These are phyloP conservation scores for Rhizopogon parksii DNA, from an alignment of 1,284 basidiomycete species.

Conservation along the genomic window DNA sequence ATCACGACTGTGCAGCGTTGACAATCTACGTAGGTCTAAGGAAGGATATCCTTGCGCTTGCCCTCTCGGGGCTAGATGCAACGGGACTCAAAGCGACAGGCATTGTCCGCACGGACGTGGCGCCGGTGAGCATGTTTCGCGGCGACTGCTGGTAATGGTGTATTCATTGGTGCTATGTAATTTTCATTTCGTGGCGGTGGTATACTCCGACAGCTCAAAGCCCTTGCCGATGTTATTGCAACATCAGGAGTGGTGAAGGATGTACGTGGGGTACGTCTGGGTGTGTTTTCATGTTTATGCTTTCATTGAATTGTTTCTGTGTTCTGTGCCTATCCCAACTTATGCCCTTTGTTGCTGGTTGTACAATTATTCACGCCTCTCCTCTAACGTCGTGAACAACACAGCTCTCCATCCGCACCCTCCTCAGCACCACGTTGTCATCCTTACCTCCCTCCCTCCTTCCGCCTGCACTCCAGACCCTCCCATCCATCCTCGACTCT, in stretches of 20 bases:
- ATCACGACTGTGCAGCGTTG: no score
- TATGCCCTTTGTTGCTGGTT: not conserved
- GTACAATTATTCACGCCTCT: not conserved
- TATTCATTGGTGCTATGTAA: not conserved
- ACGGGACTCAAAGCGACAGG: slow-evolving; percentile 43
- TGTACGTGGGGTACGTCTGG: not conserved
- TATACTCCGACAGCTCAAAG: slow-evolving; percentile 31
- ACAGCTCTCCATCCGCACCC: slow-evolving; percentile 50
- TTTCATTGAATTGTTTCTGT: not conserved
- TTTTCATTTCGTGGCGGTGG: not conserved
- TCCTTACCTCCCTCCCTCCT: slow-evolving; percentile 32
- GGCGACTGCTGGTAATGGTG: not conserved
- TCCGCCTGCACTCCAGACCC: slow-evolving; percentile 23
- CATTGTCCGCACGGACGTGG: slow-evolving; percentile 27
- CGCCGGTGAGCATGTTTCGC: slow-evolving; percentile 16
- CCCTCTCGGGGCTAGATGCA: slow-evolving; percentile 21
- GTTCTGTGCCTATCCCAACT: not conserved
- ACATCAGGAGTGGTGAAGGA: slow-evolving; percentile 14
- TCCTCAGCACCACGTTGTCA: slow-evolving; percentile 41
- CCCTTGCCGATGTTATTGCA: slow-evolving; percentile 40
- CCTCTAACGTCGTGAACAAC: not conserved
- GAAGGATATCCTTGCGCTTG: slow-evolving; percentile 39
- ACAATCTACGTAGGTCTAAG: slow-evolving; percentile 18
- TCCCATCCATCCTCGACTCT: slow-evolving; percentile 34
- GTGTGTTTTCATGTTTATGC: no score